phyloP scores from a whole-genome alignment of 108 stramenopile species.

The Fragilaria radians region DNA sequence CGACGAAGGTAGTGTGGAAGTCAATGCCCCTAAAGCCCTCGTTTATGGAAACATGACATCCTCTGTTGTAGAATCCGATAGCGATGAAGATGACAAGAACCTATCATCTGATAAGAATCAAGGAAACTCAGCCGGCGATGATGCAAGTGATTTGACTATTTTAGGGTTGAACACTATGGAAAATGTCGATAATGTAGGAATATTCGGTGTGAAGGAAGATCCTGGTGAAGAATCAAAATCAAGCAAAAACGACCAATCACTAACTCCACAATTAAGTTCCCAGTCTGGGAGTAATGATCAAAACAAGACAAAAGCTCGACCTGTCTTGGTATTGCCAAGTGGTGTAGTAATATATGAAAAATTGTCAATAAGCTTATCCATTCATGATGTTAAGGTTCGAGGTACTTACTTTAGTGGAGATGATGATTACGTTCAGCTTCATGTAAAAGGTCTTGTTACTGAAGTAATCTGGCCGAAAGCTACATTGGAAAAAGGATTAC shows the following conservation, averaged over 20 bases:
- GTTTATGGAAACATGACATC: background rate
- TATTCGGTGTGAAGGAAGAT: conserved; percentile 15
- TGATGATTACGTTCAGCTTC: conserved; percentile 45
- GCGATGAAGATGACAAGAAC: conserved; percentile 2
- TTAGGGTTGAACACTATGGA: background rate
- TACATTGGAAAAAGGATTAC: conserved; percentile 38
- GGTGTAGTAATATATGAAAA: conserved; percentile 60
- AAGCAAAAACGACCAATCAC: background rate
- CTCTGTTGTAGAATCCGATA: conserved; percentile 3
- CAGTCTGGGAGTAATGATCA: conserved; percentile 12
- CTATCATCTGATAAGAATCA: background rate
- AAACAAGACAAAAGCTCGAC: conserved; percentile 29
- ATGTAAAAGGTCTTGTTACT: conserved; percentile 49
- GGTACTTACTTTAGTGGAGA: conserved; percentile 24
- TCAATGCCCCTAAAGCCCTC: background rate
- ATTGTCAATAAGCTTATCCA: conserved; percentile 49
- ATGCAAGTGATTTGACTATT: background rate
- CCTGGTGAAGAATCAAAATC: conserved; percentile 24
- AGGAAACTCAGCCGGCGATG: conserved; percentile 3
- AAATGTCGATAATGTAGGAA: background rate
- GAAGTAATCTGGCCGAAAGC: conserved; percentile 73
- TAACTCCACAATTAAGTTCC: conserved; percentile 5
- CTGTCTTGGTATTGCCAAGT: conserved; percentile 51
- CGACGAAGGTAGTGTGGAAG: background rate
- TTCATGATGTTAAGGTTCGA: conserved; percentile 38